Evolutionary conservation across 2,329 filamentous ascomycete species (phyloP).

Genomic region (Botrytis fabae): DNA sequence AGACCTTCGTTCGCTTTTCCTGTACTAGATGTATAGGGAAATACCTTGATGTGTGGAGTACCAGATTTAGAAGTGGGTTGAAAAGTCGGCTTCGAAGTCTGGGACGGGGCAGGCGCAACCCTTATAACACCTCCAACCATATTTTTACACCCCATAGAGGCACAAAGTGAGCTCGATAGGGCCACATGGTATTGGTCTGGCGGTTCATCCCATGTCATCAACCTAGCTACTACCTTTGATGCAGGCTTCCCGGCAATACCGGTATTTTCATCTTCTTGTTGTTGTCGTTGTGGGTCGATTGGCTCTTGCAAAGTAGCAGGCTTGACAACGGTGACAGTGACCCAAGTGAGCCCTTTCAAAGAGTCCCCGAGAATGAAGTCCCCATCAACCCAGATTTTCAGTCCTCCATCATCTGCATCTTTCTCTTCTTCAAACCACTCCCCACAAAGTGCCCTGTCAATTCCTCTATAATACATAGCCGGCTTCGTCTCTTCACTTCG

Average conservation of each 20-base stretch:
- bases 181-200: constrained; percentile 79
- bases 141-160: constrained; percentile 67
- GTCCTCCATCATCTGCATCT: constrained; percentile 54
- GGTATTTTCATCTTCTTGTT: constrained; percentile 65
- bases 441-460: constrained; percentile 67
- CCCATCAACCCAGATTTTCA: constrained; percentile 83
- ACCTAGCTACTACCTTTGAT: constrained; percentile 71
- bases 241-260: constrained; percentile 58
- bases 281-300: constrained; percentile 66
- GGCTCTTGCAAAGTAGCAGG: constrained; percentile 74
- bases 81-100: constrained; percentile 31
- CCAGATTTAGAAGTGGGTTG: constrained; percentile 47
- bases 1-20: constrained; percentile 64
- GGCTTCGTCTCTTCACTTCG: constrained; percentile 66
- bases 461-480: constrained; percentile 74
- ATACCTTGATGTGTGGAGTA: constrained; percentile 66
- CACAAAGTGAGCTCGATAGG: constrained; percentile 75
- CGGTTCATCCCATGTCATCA: constrained; percentile 81
- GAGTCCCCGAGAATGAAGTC: constrained; percentile 72
- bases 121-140: constrained; percentile 86
- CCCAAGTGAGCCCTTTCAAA: constrained; percentile 75
- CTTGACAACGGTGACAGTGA: constrained; percentile 80
- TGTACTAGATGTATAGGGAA: constrained; percentile 67
- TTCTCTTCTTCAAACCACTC: constrained; percentile 73
- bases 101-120: constrained; percentile 72